Evolutionary conservation across 2,329 filamentous ascomycete species (phyloP), one percentile per base, ranked within the genome.

Genomic region (Aspergillus melleus): DNA sequence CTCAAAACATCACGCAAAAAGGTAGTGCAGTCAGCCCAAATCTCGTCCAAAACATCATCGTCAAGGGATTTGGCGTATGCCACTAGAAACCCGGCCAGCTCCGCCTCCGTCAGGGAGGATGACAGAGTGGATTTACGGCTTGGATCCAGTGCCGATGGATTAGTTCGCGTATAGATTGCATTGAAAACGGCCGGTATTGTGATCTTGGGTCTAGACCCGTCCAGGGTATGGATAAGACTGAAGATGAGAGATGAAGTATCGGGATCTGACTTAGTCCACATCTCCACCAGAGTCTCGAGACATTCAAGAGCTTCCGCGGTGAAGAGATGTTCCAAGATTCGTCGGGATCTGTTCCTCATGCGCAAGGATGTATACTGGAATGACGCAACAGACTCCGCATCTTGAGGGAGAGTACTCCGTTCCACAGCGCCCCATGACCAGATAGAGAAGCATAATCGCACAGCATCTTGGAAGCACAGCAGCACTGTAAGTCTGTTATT

Each of bases 41-140:
- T 96, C 76, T 99, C 95, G 69, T 99, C 95, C 84, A 97, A 94
- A 16, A 95, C 90, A 79, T 99, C 95, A 69, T 99, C 95, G 70
- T 99, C 95, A 12, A 98, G 82, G 0, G 93, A 95, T 30, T 86
- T 86, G 0, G 92, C 89, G 74, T 99, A 99, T 63, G 95, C 90
- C 8, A 96, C 90, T 49, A 98, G 77, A 74, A 99, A 99, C 9
- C 90, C 86, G 9, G 94, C 91, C 11, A 99, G 81, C 69, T 97
- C 93, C 0, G 86, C 85, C 69, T 97, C 92, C 56, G 88, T 87
- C 10, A 99, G 79, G 52, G 91, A 89, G 19, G 95, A 90, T 0
- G 94, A 96, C 73, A 98, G 80, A 2, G 91, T 96, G 16, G 94
- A 98, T 74, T 92, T 92, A 51, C 92, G 86, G 16, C 86, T 84